Base-by-base conservation (phyloP, 257 asterid genomes). In the Rauvolfia tetraphylla region DNA sequence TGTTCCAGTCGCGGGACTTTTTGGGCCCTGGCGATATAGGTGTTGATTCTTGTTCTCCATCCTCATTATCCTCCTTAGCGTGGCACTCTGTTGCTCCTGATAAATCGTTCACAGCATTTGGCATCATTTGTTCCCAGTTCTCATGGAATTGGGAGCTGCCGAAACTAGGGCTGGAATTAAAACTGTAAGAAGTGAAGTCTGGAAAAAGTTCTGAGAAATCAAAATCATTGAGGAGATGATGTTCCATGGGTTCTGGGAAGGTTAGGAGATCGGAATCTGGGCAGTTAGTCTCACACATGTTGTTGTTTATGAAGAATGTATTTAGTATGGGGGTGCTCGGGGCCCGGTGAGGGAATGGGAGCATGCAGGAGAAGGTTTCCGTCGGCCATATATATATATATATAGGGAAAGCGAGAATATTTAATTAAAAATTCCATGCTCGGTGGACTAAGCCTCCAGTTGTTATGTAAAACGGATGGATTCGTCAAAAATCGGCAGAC, bases 1-100 rank as follows among this genome's bases (percentile, higher is more conserved):
- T 51, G 78, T 11, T 74, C 87, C 85, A 81, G 3, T 76, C 79
- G 4, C 15, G 56, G 4, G 79, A 42, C 7, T 12, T 10, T 15
- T 18, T 54, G 53, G 65, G 10, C 29, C 20, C 49, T 7, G 2
- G 49, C 1, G 49, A n/a, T n/a, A n/a, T 10, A 10, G 56, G 23
- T 34, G 41, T 1, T 12, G 0, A 3, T 18, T 66, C 81, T 59
- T 15, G 22, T n/a, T 11, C 46, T 25, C n/a, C 62, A 0, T 18
- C 59, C 44, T 36, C 83, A 12, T n/a, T 10, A 0, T 58, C 59
- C 13, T 41, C 36, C 18, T 14, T 61, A n/a, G 7, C 31, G 10
- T n/a, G 44, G 22, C 10, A 3, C 1, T n/a, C 17, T 44, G 49
- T 51, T 51, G 17, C 1, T 34, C 9, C 29, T 0, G 76, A 58